phyloP scores from a whole-genome alignment of 805 yeast genomes.

The Hanseniaspora valbyensis region DNA sequence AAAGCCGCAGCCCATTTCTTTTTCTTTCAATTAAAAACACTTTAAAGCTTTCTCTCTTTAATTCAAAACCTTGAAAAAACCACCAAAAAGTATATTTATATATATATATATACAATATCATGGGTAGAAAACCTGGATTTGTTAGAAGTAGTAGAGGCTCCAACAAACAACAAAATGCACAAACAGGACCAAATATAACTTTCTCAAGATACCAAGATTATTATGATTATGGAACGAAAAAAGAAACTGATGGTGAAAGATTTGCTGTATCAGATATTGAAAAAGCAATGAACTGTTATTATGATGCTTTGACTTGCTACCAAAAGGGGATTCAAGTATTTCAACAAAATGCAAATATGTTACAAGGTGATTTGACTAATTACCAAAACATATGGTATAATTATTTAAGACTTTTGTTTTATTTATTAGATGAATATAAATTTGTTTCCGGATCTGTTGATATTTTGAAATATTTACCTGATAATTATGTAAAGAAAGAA shows the following conservation, averaged over 20 bases:
- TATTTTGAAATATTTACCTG: slow-evolving; percentile 23
- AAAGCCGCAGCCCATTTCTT: too few relatives aligned
- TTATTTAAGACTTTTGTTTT: slow-evolving; percentile 25
- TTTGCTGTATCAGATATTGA: slow-evolving; percentile 29
- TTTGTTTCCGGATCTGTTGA: slow-evolving; percentile 27
- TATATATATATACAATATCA: not conserved
- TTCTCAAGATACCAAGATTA: slow-evolving; percentile 25
- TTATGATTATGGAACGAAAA: slow-evolving; percentile 26
- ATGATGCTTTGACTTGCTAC: slow-evolving; percentile 24
- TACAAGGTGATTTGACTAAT: slow-evolving; percentile 25
- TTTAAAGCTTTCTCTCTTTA: too few relatives aligned
- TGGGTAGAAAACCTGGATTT: slow-evolving; percentile 14
- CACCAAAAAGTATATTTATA: too few relatives aligned
- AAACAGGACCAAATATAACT: not conserved
- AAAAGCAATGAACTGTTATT: slow-evolving; percentile 24
- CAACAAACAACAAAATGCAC: not conserved
- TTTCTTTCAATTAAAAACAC: too few relatives aligned
- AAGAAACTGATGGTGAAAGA: slow-evolving; percentile 31
- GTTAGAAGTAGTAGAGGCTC: not conserved
- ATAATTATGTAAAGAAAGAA: slow-evolving; percentile 20
- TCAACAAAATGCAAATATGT: slow-evolving; percentile 15
- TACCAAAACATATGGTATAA: slow-evolving; percentile 30
- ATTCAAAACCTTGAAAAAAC: too few relatives aligned
- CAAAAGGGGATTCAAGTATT: slow-evolving; percentile 27
- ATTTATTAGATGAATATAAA: slow-evolving; percentile 25